A percentile compares a stretch with the other conserved stretches of the same genome.
phyloP scores from a whole-genome alignment of 1,284 basidiomycete species.

The Pseudomicrostroma phylloplanum region DNA sequence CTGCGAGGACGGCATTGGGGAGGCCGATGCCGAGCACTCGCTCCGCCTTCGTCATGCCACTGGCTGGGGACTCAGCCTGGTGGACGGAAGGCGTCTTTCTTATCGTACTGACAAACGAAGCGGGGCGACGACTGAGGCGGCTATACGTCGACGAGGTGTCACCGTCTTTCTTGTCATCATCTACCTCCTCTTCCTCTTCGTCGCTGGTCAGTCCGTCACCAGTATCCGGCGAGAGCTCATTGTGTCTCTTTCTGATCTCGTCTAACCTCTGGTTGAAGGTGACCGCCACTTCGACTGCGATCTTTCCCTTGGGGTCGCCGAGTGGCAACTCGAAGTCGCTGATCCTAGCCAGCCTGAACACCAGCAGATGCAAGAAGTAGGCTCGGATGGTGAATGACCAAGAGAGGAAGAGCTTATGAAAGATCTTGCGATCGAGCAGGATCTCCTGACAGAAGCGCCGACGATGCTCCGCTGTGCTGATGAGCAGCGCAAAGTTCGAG shows the following conservation, averaged over 20 bases:
- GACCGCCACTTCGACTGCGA: constrained; percentile 28
- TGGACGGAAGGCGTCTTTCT: constrained; percentile 33
- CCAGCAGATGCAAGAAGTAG: constrained; percentile 44
- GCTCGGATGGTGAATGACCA: constrained; percentile 48
- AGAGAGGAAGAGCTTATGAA: constrained; percentile 45
- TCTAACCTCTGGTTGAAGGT: constrained; percentile 40
- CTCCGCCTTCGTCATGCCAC: constrained; percentile 29
- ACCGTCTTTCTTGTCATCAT: constrained; percentile 20
- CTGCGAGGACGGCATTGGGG: constrained; percentile 17
- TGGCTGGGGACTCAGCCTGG: constrained; percentile 9
- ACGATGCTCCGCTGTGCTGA: constrained; percentile 27
- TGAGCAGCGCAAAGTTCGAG: constrained; percentile 42
- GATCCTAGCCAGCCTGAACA: constrained; percentile 43
- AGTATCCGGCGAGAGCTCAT: constrained; percentile 28
- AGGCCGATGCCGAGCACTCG: constrained; percentile 38
- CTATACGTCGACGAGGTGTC: constrained; percentile 7
- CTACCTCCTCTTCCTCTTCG: constrained; percentile 21
- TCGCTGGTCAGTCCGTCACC: constrained; percentile 23
- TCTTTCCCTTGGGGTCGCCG: constrained; percentile 30
- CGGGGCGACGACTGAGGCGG: constrained; percentile 9
- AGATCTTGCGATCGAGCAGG: constrained; percentile 34
- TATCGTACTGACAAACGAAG: constrained; percentile 45
- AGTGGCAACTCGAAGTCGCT: constrained; percentile 31
- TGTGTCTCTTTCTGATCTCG: constrained; percentile 34
- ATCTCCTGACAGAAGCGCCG: constrained; percentile 42